Evolutionary conservation across 108 stramenopile genomes (phyloP).

Genomic region (Pseudonitzschia multiseries): DNA sequence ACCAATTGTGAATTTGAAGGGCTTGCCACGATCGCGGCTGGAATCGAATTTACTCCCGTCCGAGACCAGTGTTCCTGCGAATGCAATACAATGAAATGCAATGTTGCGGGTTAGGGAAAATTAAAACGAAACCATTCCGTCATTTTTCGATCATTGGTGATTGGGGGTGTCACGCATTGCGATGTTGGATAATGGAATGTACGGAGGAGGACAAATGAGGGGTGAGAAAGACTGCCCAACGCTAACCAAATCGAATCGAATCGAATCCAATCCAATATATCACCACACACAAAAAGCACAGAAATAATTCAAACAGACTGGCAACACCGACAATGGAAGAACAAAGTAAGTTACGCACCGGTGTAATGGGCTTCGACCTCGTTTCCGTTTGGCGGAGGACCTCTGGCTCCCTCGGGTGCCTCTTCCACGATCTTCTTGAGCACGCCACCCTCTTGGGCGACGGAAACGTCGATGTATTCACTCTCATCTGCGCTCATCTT

Average conservation of each 20-base stretch:
- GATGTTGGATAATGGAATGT: background rate
- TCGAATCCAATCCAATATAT: no score
- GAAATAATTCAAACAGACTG: no score
- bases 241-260: no score
- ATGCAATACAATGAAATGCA: no score
- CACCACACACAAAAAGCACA: no score
- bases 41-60: conserved; percentile 91
- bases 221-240: background rate
- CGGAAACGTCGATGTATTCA: conserved; percentile 72
- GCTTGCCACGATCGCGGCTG: conserved; percentile 80
- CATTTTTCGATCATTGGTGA: background rate
- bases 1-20: conserved; percentile 95
- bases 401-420: conserved; percentile 72
- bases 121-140: background rate
- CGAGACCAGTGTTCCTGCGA: conserved; percentile 66
- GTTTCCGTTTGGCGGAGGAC: conserved; percentile 69
- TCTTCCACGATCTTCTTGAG: conserved; percentile 77
- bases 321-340: no score
- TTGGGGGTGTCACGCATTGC: background rate
- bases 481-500: conserved; percentile 11
- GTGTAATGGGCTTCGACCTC: conserved; percentile 92
- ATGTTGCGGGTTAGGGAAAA: background rate
- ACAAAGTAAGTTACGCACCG: conserved; percentile 49
- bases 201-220: background rate
- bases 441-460: conserved; percentile 87